Evolutionary conservation across 2,329 filamentous ascomycete genomes (phyloP).

Genomic region (Tympanopsis confertula): DNA sequence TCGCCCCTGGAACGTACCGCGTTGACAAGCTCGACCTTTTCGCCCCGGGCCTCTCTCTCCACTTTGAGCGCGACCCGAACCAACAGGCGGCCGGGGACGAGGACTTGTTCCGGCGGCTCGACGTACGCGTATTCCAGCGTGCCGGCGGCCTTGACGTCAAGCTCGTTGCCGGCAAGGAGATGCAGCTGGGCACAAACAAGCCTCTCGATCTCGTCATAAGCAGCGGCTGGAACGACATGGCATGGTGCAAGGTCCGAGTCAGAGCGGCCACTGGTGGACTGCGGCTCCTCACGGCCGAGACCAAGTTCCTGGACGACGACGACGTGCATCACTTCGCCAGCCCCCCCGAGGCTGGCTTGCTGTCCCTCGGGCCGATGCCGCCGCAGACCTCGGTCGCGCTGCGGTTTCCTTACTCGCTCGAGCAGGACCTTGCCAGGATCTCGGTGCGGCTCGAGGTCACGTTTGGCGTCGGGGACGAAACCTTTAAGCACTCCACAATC

Average conservation of each 20-base stretch:
- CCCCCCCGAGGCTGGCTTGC: constrained; percentile 38
- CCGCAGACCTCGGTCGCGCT: constrained; percentile 40
- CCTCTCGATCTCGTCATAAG: constrained; percentile 63
- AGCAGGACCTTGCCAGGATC: constrained; percentile 62
- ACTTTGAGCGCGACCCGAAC: constrained; percentile 48
- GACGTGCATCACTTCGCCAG: constrained; percentile 33
- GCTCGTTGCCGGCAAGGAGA: constrained; percentile 53
- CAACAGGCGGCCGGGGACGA: constrained; percentile 31
- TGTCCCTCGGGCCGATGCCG: constrained; percentile 35
- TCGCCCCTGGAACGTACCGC: constrained; percentile 62
- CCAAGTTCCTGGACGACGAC: constrained; percentile 30
- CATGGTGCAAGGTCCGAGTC: constrained; percentile 45
- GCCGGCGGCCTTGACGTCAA: constrained; percentile 56
- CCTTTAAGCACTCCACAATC: constrained; percentile 50
- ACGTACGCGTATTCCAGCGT: constrained; percentile 64
- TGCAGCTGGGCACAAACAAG: constrained; percentile 71
- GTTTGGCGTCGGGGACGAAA: constrained; percentile 58
- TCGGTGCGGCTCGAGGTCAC: constrained; percentile 64
- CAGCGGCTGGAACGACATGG: constrained; percentile 64
- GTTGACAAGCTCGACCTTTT: constrained; percentile 61
- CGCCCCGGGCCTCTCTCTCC: constrained; percentile 50
- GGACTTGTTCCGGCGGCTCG: constrained; percentile 43
- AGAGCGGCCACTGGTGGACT: constrained; percentile 55
- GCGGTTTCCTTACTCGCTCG: constrained; percentile 70
- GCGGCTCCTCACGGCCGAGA: constrained; percentile 49